Conservation (phyloP, 169 alveolate genomes). For the Babesia ovis region DNA sequence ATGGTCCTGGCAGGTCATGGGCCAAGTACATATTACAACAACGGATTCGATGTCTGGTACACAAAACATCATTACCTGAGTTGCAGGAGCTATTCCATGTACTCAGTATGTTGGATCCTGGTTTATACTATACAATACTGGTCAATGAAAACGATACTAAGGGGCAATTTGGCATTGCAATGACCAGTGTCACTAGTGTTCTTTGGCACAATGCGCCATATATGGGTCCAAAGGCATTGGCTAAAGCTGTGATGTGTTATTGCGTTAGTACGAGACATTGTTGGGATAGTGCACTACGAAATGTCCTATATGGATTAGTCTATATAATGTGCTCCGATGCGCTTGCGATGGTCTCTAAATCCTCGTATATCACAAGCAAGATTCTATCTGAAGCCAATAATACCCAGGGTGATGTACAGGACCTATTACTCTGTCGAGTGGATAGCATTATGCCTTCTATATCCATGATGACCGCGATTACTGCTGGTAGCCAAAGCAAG, state of each 20-base stretch:
- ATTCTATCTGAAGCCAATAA: background rate
- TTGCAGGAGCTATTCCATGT: slow-evolving; percentile 1
- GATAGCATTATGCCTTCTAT: background rate
- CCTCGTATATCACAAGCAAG: slow-evolving; percentile 13
- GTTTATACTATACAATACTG: background rate
- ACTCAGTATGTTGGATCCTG: slow-evolving; percentile 4
- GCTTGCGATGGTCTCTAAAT: slow-evolving; percentile 4
- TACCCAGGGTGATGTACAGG: background rate
- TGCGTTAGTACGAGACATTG: background rate
- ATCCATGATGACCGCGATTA: background rate
- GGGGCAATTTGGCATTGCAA: background rate
- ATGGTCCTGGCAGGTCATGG: slow-evolving; percentile 14
- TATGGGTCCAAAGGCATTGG: slow-evolving; percentile 4
- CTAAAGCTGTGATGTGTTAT: slow-evolving; percentile 22
- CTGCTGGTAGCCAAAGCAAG: background rate
- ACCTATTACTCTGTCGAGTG: background rate
- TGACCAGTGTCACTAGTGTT: slow-evolving; percentile 1
- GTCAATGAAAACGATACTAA: background rate
- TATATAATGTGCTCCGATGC: slow-evolving; percentile 14
- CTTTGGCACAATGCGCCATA: background rate
- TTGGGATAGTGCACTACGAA: background rate
- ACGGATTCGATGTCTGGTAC: background rate
- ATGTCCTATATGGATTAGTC: background rate
- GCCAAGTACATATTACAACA: slow-evolving; percentile 2
- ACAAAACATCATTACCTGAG: background rate